phyloP scores from a whole-genome alignment of 2,329 filamentous ascomycete species.

The Alternaria sp. region DNA sequence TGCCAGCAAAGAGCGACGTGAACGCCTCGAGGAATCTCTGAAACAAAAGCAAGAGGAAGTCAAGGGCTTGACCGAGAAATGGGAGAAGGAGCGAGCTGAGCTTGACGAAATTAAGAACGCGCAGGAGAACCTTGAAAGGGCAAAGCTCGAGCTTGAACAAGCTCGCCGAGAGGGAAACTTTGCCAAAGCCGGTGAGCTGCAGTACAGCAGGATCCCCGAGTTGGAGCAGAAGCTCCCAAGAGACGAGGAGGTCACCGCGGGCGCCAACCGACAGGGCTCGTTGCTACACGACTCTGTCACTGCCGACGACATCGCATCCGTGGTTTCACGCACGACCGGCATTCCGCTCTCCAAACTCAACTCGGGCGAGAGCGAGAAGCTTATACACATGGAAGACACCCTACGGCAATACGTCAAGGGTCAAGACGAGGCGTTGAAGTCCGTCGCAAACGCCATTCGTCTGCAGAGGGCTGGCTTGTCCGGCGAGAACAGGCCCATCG shows the following conservation, averaged over 20 bases:
- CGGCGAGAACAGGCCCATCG: conserved; percentile 87
- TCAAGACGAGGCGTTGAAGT: conserved; percentile 90
- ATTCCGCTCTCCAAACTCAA: conserved; percentile 94
- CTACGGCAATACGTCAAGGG: conserved; percentile 84
- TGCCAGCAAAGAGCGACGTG: conserved; percentile 82
- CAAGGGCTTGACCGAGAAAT: conserved; percentile 75
- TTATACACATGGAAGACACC: conserved; percentile 94
- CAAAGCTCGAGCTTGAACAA: conserved; percentile 82
- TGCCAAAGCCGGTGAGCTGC: conserved; percentile 84
- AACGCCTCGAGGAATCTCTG: conserved; percentile 80
- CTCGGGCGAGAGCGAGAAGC: conserved; percentile 89
- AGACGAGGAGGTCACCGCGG: conserved; percentile 61
- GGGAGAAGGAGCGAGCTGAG: conserved; percentile 87
- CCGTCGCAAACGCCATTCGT: conserved; percentile 90
- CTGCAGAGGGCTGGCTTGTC: conserved; percentile 92
- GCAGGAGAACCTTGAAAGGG: conserved; percentile 87
- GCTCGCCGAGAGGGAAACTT: conserved; percentile 90
- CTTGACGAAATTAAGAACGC: conserved; percentile 86
- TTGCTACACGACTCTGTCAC: conserved; percentile 95
- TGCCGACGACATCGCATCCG: conserved; percentile 88
- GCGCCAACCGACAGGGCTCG: conserved; percentile 53
- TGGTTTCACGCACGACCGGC: conserved; percentile 89
- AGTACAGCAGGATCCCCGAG: conserved; percentile 84
- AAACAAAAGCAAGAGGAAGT: conserved; percentile 79
- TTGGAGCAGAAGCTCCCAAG: conserved; percentile 80